Conservation (phyloP, 2,329 filamentous ascomycete genomes). For the Fusarium redolens region DNA sequence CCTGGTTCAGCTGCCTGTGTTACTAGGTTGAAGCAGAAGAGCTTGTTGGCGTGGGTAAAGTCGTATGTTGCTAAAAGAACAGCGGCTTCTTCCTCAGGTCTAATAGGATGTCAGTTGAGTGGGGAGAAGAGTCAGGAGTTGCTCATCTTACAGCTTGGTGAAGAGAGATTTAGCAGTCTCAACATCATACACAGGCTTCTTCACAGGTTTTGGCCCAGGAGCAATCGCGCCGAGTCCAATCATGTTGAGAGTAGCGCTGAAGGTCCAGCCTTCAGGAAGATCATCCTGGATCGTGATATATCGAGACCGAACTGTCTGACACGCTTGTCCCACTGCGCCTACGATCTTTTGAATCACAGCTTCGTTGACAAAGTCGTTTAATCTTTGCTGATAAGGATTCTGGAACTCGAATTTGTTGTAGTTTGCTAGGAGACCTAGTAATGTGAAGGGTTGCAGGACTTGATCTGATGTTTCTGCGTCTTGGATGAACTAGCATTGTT, state of each 20-base stretch:
- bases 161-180: conserved; percentile 89
- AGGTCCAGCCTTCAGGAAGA: conserved; percentile 87
- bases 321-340: conserved; percentile 78
- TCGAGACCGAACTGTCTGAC: conserved; percentile 72
- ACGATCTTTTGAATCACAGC: conserved; percentile 85
- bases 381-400: conserved; percentile 91
- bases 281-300: conserved; percentile 93
- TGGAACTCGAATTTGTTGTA: conserved; percentile 99
- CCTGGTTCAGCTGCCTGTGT: conserved; percentile 69
- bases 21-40: conserved; percentile 89
- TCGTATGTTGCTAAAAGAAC: conserved; percentile 90
- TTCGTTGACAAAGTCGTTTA: conserved; percentile 97
- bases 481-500: conserved; percentile 74
- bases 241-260: conserved; percentile 83
- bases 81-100: conserved; percentile 82
- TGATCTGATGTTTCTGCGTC: conserved; percentile 74
- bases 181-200: conserved; percentile 69
- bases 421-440: conserved; percentile 90
- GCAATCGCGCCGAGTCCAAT: conserved; percentile 84
- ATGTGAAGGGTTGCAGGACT: conserved; percentile 79
- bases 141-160: conserved; percentile 72
- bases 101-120: conserved; percentile 50
- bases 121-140: neutral
- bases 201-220: conserved; percentile 72
- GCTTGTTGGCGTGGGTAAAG: conserved; percentile 92